These are phyloP conservation scores for Sanghuangporus weigelae DNA, from an alignment of 1,284 basidiomycete genomes.

Conservation along the genomic window DNA sequence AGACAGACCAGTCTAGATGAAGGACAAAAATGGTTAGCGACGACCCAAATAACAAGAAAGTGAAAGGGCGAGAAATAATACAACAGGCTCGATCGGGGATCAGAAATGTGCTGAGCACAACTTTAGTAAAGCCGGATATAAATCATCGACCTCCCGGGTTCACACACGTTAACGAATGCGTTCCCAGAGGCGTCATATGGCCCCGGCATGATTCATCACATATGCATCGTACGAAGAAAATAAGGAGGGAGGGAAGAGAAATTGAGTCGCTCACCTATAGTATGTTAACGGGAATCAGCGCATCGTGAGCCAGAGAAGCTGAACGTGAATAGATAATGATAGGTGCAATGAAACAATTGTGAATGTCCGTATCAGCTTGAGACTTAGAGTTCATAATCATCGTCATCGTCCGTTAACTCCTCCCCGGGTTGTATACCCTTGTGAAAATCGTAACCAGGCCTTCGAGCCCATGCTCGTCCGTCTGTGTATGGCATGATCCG, in stretches of 20 bases:
- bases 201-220: slow-evolving; percentile 69
- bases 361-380: neutral
- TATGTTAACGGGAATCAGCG: neutral
- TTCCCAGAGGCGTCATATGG: slow-evolving; percentile 66
- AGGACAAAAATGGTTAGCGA: no score
- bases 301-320: neutral
- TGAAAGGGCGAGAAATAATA: neutral
- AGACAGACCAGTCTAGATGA: no score
- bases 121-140: slow-evolving; percentile 41
- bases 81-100: neutral
- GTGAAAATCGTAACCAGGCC: slow-evolving; percentile 56
- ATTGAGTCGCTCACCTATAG: slow-evolving; percentile 19
- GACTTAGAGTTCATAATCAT: slow-evolving; percentile 16
- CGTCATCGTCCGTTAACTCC: slow-evolving; percentile 71
- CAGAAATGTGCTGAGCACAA: neutral
- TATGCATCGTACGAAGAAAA: slow-evolving; percentile 11
- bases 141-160: slow-evolving; percentile 46
- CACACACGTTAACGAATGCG: slow-evolving; percentile 12
- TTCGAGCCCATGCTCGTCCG: slow-evolving; percentile 78
- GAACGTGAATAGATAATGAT: neutral
- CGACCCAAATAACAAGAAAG: no score
- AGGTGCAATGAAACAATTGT: neutral
- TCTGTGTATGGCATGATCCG: slow-evolving; percentile 81
- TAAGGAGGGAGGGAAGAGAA: neutral
- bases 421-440: slow-evolving; percentile 57